A percentile compares a stretch with the other conserved stretches of the same genome.
These are phyloP conservation scores for Emergomyces pasteurianus DNA, from an alignment of 2,329 filamentous ascomycete genomes.

Conservation along the genomic window DNA sequence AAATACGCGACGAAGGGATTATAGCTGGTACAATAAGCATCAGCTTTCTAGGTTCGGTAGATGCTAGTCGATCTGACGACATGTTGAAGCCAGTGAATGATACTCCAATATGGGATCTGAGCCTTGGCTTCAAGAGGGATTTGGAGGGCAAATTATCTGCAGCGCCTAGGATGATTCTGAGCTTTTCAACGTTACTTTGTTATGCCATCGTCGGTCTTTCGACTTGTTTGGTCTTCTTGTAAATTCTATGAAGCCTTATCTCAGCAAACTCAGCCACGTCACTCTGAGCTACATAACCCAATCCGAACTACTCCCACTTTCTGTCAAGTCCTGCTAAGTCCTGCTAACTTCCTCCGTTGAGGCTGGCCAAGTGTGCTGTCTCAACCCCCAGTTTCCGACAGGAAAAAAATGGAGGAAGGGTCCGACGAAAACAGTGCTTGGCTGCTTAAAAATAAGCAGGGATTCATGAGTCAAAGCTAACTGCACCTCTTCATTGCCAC, in stretches of 20 bases:
- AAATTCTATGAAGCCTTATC: background rate
- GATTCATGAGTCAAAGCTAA: too few species aligned
- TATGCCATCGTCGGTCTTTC: background rate
- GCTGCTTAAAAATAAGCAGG: too few species aligned
- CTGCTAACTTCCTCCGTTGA: too few species aligned
- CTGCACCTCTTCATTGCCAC: too few species aligned
- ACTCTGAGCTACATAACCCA: too few species aligned
- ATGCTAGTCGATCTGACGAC: background rate
- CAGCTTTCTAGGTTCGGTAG: background rate
- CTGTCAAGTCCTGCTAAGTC: too few species aligned
- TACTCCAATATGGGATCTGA: background rate
- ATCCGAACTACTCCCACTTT: too few species aligned
- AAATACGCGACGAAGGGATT: background rate
- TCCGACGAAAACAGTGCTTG: too few species aligned
- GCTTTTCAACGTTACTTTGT: background rate
- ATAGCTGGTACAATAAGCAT: background rate
- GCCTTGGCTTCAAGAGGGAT: background rate
- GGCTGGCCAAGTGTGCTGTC: too few species aligned
- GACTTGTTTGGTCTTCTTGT: background rate
- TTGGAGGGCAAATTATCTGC: background rate
- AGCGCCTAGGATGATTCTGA: background rate
- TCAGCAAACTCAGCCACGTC: too few species aligned
- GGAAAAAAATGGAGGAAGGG: too few species aligned
- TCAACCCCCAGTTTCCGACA: too few species aligned
- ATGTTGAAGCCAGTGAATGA: background rate